Conservation (phyloP, 257 asterid genomes). For the Capsicum baccatum region DNA sequence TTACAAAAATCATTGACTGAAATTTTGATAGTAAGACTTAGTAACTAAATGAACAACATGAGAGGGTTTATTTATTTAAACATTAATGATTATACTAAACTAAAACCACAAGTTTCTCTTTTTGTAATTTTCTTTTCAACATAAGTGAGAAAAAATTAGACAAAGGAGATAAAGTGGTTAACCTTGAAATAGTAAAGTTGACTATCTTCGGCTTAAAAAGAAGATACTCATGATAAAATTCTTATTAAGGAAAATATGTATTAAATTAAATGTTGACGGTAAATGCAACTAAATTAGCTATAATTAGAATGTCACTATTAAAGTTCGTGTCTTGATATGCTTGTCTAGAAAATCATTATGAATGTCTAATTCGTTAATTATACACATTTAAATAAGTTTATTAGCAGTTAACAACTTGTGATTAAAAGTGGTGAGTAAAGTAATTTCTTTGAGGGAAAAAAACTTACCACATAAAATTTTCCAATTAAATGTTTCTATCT, state of each 20-base stretch:
- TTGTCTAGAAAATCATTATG: no score
- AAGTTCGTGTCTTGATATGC: no score
- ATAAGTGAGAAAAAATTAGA: no score
- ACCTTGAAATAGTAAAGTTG: background rate
- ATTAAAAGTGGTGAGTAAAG: background rate
- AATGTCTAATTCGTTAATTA: background rate
- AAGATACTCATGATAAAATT: no score
- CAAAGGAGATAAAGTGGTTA: background rate
- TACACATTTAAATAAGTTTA: background rate
- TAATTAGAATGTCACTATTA: no score
- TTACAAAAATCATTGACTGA: background rate
- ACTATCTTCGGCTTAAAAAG: background rate
- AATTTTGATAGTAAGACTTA: background rate
- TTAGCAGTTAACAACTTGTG: background rate
- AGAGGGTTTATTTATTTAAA: no score
- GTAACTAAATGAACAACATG: background rate
- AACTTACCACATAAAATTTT: background rate
- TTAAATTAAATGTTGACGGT: no score
- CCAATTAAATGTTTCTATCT: background rate
- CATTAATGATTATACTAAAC: no score
- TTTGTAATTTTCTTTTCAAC: no score
- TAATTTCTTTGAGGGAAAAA: background rate
- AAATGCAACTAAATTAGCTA: no score
- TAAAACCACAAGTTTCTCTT: no score
- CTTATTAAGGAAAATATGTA: no score